Evolutionary conservation across 352 stramenopile genomes (phyloP).

Genomic region (Phytophthora multivora): DNA sequence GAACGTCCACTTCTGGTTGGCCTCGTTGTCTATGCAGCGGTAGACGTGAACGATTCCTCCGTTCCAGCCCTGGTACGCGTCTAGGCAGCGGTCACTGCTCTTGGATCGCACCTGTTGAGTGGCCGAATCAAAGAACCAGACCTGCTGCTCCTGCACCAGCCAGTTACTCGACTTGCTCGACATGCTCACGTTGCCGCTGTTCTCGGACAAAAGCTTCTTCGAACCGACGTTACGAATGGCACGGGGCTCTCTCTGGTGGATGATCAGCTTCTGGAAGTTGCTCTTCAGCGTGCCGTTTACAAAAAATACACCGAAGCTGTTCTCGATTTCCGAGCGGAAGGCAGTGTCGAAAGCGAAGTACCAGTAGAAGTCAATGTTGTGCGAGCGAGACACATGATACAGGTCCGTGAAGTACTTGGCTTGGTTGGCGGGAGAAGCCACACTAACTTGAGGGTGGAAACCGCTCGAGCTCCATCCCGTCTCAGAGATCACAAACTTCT

Average conservation of each 20-base stretch:
- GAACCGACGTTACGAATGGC: conserved; percentile 41
- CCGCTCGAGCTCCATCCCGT: conserved; percentile 67
- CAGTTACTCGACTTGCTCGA: conserved; percentile 45
- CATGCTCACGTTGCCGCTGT: conserved; percentile 45
- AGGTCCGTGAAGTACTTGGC: conserved; percentile 76
- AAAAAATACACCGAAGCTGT: conserved; percentile 68
- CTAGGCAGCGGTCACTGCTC: conserved; percentile 68
- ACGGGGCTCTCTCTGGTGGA: conserved; percentile 34
- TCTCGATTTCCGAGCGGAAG: conserved; percentile 57
- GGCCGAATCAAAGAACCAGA: conserved; percentile 65
- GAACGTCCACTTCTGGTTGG: conserved; percentile 74
- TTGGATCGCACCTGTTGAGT: conserved; percentile 66
- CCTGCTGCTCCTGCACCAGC: conserved; percentile 57
- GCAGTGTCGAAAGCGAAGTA: conserved; percentile 71
- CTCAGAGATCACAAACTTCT: conserved; percentile 71
- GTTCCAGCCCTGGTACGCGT: conserved; percentile 56
- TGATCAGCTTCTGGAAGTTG: conserved; percentile 54
- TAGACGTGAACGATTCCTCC: conserved; percentile 62
- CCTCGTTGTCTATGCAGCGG: conserved; percentile 52
- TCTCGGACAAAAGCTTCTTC: conserved; percentile 41
- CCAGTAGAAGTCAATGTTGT: conserved; percentile 74
- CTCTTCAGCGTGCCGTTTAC: conserved; percentile 58
- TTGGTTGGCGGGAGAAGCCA: conserved; percentile 56
- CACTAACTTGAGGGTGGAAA: conserved; percentile 25
- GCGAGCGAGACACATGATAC: conserved; percentile 49